A percentile compares a stretch with the other conserved stretches of the same genome.
phyloP scores from a whole-genome alignment of 129 eudicot species.

The Centrapalus pauciflorus region DNA sequence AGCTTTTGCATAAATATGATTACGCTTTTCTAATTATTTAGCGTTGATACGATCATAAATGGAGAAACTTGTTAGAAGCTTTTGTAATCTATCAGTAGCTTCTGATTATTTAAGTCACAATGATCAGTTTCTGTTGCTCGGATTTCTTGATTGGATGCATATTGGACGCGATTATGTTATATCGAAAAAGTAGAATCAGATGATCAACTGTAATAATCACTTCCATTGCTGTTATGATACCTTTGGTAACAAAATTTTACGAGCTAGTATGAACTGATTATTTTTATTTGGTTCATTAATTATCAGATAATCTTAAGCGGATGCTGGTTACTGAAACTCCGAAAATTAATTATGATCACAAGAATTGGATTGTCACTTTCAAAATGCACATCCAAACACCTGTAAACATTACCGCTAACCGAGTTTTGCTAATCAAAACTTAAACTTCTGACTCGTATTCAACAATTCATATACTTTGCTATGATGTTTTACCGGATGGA shows the following conservation, averaged over 20 bases:
- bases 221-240: too few species aligned
- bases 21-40: not conserved
- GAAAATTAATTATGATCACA: too few species aligned
- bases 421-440: not conserved
- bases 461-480: not conserved
- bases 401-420: not conserved
- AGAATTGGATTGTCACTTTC: too few species aligned
- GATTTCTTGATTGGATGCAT: too few species aligned
- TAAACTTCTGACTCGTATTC: not conserved
- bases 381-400: not conserved
- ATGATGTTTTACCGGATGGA: not conserved
- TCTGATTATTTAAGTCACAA: not conserved
- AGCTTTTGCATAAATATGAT: not conserved
- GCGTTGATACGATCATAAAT: not conserved
- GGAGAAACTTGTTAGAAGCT: not conserved
- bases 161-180: not conserved
- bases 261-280: too few species aligned
- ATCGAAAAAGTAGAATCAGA: not conserved
- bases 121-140: not conserved
- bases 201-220: not conserved
- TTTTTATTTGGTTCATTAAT: too few species aligned
- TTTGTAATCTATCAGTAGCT: not conserved
- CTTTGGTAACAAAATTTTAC: too few species aligned
- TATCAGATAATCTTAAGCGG: too few species aligned
- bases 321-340: too few species aligned